phyloP scores from a whole-genome alignment of 2,329 filamentous ascomycete genomes.

The Paracamarosporium sp. region DNA sequence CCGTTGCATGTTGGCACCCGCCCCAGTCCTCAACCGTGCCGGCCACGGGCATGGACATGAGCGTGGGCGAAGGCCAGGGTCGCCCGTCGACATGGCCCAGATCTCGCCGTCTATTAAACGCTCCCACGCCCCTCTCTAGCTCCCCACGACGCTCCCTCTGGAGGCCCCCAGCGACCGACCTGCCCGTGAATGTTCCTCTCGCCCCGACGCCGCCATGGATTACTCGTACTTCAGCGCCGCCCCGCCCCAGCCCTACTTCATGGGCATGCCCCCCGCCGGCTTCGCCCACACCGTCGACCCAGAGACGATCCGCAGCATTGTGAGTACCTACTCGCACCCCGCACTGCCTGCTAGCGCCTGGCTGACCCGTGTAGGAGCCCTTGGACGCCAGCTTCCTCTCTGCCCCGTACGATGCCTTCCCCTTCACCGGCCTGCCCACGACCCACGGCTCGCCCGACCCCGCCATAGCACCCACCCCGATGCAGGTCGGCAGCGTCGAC shows the following conservation, averaged over 20 bases:
- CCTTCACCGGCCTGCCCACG: constrained; percentile 33
- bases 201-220: constrained; percentile 54
- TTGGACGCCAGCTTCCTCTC: constrained; percentile 48
- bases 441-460: constrained; percentile 42
- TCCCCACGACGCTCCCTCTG: constrained; percentile 3
- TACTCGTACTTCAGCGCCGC: constrained; percentile 62
- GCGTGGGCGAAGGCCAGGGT: constrained; percentile 1
- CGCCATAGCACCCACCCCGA: constrained; percentile 32
- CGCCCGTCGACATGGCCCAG: constrained; percentile 11
- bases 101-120: constrained; percentile 15
- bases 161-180: too few species aligned
- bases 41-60: background rate
- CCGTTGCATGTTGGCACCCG: constrained; percentile 11
- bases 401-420: constrained; percentile 36
- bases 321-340: constrained; percentile 32
- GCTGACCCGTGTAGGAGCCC: constrained; percentile 37
- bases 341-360: constrained; percentile 14
- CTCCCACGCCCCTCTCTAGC: constrained; percentile 9
- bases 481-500: constrained; percentile 50
- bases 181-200: too few species aligned
- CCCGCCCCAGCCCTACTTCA: constrained; percentile 55
- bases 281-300: constrained; percentile 45
- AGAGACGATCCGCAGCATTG: constrained; percentile 43
- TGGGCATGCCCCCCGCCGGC: constrained; percentile 52
- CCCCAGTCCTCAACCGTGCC: constrained; percentile 11